phyloP scores from a whole-genome alignment of 306 rosid species.

The Castanospermum australe region DNA sequence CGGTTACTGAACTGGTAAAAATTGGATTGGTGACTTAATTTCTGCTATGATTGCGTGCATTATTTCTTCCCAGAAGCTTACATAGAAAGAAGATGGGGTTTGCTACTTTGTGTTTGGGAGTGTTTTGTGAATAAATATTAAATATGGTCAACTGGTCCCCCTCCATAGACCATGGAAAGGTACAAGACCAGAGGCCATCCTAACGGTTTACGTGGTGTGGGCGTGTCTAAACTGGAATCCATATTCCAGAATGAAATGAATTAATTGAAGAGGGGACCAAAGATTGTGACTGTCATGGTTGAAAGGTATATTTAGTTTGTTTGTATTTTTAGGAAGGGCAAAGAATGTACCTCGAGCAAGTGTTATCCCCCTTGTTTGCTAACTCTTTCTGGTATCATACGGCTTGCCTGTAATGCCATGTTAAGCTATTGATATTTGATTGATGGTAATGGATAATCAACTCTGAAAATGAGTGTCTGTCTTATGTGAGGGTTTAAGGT shows the following conservation, averaged over 20 bases:
- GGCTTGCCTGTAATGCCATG: background rate
- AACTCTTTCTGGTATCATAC: conserved; percentile 6
- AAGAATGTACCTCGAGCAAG: conserved; percentile 11
- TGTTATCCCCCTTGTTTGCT: conserved; percentile 23
- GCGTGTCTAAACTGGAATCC: conserved; percentile 21
- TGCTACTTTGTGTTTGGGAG: background rate
- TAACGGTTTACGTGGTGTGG: conserved; percentile 5
- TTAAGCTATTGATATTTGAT: background rate
- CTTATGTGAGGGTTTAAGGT: too few relatives aligned
- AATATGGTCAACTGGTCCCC: conserved; percentile 42
- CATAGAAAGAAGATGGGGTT: conserved; percentile 10
- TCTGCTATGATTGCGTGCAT: background rate
- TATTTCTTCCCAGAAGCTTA: background rate
- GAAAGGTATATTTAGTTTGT: conserved; percentile 3
- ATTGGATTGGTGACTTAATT: background rate
- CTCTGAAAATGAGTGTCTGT: background rate
- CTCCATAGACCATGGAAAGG: conserved; percentile 12
- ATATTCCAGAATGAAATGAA: conserved; percentile 8
- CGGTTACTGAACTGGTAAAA: background rate
- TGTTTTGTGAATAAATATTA: background rate
- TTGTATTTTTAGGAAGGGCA: conserved; percentile 32
- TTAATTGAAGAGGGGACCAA: conserved; percentile 39
- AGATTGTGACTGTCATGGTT: conserved; percentile 17
- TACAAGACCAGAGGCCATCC: background rate
- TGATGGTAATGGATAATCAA: background rate